A percentile compares a stretch with the other conserved stretches of the same genome.
Conservation (phyloP, 1,284 basidiomycete genomes). For the Ceraceosorus bombacis region DNA sequence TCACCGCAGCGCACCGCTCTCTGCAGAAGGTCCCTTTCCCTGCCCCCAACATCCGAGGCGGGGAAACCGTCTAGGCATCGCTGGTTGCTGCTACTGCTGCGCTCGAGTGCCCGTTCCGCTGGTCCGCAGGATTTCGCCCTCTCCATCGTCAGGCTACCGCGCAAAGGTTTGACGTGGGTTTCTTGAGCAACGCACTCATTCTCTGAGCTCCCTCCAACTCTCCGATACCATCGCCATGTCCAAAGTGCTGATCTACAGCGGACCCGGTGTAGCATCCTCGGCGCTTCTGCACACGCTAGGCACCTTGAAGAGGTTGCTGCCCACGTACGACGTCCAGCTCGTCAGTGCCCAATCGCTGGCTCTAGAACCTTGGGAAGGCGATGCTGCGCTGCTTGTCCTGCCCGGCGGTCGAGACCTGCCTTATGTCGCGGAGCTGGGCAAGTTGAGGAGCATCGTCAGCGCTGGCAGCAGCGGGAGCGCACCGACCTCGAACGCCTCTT, state of each 20-base stretch:
- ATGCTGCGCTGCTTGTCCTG: slow-evolving; percentile 29
- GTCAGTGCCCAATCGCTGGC: slow-evolving; percentile 27
- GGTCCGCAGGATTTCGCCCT: no score
- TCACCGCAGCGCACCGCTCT: no score
- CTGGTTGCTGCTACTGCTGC: no score
- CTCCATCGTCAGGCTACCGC: no score
- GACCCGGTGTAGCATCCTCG: slow-evolving; percentile 38
- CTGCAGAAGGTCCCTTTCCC: no score
- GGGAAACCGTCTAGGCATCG: no score
- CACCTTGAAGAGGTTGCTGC: slow-evolving; percentile 25
- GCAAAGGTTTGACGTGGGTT: no score
- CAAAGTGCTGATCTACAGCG: slow-evolving; percentile 39
- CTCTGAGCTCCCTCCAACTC: no score
- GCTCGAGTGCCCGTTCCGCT: no score
- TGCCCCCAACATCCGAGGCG: no score
- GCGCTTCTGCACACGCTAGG: slow-evolving; percentile 35
- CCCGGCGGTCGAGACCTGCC: slow-evolving; percentile 40
- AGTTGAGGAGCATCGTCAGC: slow-evolving; percentile 1
- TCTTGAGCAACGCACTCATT: no score
- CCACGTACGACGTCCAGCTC: slow-evolving; percentile 37
- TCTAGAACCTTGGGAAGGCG: slow-evolving; percentile 32
- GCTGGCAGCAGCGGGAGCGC: neutral
- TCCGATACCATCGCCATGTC: slow-evolving; percentile 18
- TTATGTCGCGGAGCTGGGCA: slow-evolving; percentile 25
- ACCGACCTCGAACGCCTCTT: neutral